phyloP scores from a whole-genome alignment of 2,329 filamentous ascomycete genomes.

The Pseudocercospora ulei region DNA sequence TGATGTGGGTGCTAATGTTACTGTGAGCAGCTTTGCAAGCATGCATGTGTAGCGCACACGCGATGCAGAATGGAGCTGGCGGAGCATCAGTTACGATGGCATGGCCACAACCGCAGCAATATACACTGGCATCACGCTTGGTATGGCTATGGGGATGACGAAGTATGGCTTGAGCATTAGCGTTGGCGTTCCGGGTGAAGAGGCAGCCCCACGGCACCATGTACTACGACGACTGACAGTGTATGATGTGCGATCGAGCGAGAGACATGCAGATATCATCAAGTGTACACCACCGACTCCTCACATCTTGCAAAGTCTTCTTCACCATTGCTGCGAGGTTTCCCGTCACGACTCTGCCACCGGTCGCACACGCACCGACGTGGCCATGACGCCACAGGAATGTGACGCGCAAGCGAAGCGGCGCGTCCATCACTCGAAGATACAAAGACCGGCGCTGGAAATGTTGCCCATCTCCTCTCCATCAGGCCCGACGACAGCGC shows the following conservation, averaged over 20 bases:
- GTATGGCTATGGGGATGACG: constrained; percentile 10
- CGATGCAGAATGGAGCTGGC: constrained; percentile 28
- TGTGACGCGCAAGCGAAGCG: no score
- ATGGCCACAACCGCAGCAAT: constrained; percentile 22
- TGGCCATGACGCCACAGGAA: no score
- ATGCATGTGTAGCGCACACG: constrained; percentile 34
- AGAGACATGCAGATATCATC: neutral
- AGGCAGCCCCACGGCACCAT: constrained; percentile 12
- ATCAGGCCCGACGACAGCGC: no score
- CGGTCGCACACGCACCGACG: no score
- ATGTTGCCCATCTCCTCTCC: no score
- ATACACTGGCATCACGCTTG: constrained; percentile 13
- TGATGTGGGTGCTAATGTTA: constrained; percentile 28
- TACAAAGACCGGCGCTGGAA: no score
- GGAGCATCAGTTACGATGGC: constrained; percentile 29
- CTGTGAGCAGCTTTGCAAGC: constrained; percentile 33
- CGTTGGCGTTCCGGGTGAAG: constrained; percentile 15
- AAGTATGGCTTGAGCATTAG: constrained; percentile 16
- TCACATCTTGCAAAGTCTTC: neutral
- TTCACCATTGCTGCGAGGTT: no score
- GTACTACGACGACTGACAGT: constrained; percentile 16
- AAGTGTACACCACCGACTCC: neutral
- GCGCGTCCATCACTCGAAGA: no score
- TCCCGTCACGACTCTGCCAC: no score
- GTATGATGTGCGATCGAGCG: constrained; percentile 16